Percentiles rank a stretch among this genome's conserved stretches.
Evolutionary conservation across 495 filamentous ascomycete species (phyloP).

Genomic region (Podospora comata): DNA sequence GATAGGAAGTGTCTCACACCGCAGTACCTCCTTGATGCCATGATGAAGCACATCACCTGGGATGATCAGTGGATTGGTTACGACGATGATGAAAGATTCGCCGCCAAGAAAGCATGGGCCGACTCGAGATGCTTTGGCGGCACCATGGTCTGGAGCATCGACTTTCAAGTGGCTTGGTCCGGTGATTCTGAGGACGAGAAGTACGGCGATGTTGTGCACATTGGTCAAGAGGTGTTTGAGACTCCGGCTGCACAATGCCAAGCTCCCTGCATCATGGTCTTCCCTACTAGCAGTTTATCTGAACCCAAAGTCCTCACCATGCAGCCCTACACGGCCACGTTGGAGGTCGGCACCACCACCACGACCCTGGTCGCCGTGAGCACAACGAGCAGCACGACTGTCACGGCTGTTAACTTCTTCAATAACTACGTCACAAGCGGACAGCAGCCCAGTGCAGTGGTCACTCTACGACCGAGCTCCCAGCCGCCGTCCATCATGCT

Average conservation of each 20-base stretch:
- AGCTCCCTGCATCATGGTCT: conserved; percentile 17
- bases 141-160: conserved; percentile 39
- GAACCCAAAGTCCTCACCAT: conserved; percentile 9
- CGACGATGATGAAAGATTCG: conserved; percentile 32
- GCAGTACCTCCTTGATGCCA: conserved; percentile 6
- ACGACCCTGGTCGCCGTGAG: background rate
- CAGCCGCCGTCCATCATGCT: no score
- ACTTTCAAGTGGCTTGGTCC: conserved; percentile 21
- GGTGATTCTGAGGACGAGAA: conserved; percentile 9
- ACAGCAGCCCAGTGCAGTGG: background rate
- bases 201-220: conserved; percentile 15
- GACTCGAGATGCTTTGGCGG: conserved; percentile 34
- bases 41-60: conserved; percentile 34
- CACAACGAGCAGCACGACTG: background rate
- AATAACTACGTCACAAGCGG: conserved; percentile 2
- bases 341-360: conserved; percentile 18
- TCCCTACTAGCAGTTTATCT: conserved; percentile 14
- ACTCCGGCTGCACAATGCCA: conserved; percentile 11
- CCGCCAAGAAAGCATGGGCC: conserved; percentile 26
- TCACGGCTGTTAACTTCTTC: conserved; percentile 6
- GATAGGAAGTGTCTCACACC: conserved; percentile 10
- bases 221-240: conserved; percentile 15
- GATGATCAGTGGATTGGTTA: conserved; percentile 38
- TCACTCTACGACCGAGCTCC: no score
- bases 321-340: conserved; percentile 16